Conservation (phyloP, 306 rosid species). For the Cicer judaicum region DNA sequence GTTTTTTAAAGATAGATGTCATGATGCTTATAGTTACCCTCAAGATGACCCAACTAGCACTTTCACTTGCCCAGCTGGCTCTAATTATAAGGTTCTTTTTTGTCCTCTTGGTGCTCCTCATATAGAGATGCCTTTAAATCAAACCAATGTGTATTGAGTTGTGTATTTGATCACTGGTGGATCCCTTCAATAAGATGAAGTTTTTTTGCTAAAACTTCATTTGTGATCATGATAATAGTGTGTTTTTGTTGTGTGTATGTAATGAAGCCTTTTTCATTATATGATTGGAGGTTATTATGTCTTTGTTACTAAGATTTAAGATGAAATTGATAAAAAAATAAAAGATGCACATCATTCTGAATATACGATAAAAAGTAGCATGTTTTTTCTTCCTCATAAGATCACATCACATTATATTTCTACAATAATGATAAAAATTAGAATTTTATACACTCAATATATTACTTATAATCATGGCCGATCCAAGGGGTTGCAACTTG, state of each 20-base stretch:
- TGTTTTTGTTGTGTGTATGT: not conserved
- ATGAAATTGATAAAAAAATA: too few relatives aligned
- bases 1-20: slow-evolving; percentile 57
- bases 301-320: too few relatives aligned
- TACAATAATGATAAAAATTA: too few relatives aligned
- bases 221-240: not conserved
- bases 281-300: not conserved
- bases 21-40: slow-evolving; percentile 55
- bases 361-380: too few relatives aligned
- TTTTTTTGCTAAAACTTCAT: slow-evolving; percentile 19
- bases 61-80: slow-evolving; percentile 57
- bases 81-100: slow-evolving; percentile 55
- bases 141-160: slow-evolving; percentile 10
- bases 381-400: too few relatives aligned
- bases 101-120: slow-evolving; percentile 48
- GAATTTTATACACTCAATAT: too few relatives aligned
- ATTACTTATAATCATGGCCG: too few relatives aligned
- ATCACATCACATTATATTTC: too few relatives aligned
- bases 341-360: too few relatives aligned
- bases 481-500: too few relatives aligned
- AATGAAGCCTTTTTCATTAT: not conserved
- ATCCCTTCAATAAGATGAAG: slow-evolving; percentile 13
- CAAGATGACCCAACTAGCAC: slow-evolving; percentile 57
- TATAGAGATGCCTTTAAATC: slow-evolving; percentile 35
- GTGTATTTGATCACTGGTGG: not conserved